Conservation (phyloP, 305 asterid genomes). For the Ilex paraguariensis region DNA sequence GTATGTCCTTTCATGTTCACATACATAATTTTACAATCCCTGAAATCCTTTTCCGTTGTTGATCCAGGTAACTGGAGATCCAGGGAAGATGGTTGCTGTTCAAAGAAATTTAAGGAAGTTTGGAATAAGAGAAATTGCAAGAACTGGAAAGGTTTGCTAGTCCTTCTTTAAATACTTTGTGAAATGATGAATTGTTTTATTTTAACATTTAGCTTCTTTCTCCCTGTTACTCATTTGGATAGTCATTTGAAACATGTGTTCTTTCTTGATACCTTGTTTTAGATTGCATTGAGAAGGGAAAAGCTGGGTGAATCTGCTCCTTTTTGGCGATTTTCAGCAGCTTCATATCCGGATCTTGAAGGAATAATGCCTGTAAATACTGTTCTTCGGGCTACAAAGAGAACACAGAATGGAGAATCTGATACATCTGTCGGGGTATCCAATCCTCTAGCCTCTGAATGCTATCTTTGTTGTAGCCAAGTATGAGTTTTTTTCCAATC, state of each 20-base stretch:
- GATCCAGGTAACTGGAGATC: conserved; percentile 91
- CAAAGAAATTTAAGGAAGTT: conserved; percentile 84
- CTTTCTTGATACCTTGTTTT: conserved; percentile 15
- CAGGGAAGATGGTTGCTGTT: conserved; percentile 93
- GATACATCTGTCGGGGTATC: conserved; percentile 68
- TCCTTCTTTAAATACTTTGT: too few species aligned
- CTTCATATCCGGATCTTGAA: conserved; percentile 98
- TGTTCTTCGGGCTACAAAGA: conserved; percentile 30
- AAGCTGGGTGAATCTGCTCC: conserved; percentile 98
- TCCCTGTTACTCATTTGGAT: neutral
- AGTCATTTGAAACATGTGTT: neutral
- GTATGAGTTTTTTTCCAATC: too few species aligned
- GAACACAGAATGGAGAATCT: conserved; percentile 34
- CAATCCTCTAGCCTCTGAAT: neutral
- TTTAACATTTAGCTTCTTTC: neutral
- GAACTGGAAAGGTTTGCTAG: conserved; percentile 82
- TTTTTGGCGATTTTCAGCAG: conserved; percentile 96
- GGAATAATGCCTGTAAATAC: conserved; percentile 41
- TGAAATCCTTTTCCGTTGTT: conserved; percentile 3
- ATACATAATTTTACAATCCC: neutral
- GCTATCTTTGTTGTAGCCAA: too few species aligned
- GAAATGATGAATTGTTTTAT: too few species aligned
- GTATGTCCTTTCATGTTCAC: neutral
- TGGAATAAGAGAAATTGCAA: conserved; percentile 89
- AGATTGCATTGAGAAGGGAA: conserved; percentile 98